Evolutionary conservation across 306 rosid species (phyloP).

Genomic region (Lotus japonicus): DNA sequence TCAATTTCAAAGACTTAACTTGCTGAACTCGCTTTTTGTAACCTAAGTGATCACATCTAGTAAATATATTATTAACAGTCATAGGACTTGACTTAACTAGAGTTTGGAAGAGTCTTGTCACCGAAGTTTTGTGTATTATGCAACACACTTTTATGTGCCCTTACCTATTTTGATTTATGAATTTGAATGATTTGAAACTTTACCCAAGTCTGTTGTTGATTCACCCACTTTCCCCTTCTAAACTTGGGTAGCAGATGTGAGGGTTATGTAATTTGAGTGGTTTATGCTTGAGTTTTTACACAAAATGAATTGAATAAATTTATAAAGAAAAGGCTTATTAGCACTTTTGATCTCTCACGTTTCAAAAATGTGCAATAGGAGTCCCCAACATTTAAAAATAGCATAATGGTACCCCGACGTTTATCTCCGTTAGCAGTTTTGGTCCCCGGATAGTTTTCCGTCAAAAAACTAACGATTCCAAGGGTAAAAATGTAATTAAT

Average conservation of each 20-base stretch:
- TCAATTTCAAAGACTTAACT: conserved; percentile 31
- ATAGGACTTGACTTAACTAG: conserved; percentile 32
- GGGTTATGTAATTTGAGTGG: background rate
- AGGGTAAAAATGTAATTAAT: too few relatives aligned
- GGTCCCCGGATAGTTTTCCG: too few relatives aligned
- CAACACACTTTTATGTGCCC: background rate
- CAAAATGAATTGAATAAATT: too few relatives aligned
- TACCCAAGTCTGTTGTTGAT: background rate
- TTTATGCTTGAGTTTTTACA: background rate
- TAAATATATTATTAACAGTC: conserved; percentile 19
- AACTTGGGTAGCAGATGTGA: background rate
- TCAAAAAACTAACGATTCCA: too few relatives aligned
- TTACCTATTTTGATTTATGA: background rate
- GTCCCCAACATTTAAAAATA: too few relatives aligned
- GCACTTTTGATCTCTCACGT: too few relatives aligned
- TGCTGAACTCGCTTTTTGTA: conserved; percentile 9
- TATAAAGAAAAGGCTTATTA: too few relatives aligned
- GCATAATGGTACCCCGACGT: too few relatives aligned
- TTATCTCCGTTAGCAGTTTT: too few relatives aligned
- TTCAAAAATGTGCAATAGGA: too few relatives aligned
- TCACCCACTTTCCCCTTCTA: background rate
- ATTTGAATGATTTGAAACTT: conserved; percentile 8
- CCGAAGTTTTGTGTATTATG: conserved; percentile 8
- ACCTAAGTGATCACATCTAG: conserved; percentile 25
- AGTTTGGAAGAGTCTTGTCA: conserved; percentile 10